Base-by-base conservation (phyloP, 805 yeast genomes). In the Yarrowia sp. region DNA sequence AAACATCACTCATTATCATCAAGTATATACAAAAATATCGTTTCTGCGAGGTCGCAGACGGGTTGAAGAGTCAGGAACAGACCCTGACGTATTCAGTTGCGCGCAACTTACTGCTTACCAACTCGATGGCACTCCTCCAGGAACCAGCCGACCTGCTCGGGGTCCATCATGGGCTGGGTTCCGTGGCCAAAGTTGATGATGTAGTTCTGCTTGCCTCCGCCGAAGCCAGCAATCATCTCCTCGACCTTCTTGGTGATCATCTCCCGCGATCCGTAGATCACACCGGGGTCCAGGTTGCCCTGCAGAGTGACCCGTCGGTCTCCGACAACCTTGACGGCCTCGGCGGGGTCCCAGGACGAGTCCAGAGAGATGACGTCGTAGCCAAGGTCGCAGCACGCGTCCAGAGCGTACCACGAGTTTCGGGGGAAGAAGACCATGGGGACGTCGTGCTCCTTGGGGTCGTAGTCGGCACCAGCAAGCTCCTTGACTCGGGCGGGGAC, bases 121-220 rank as follows among this genome's bases (percentile, higher is more conserved):
- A 88, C 73, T 69, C 92, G 82, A 73, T 90, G 96, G 68, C 94
- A 87, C 73, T 90, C 97, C 74, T 90, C 77, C 71, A 94, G 78
- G 77, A 94, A 94, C 75, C 84, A 89, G 64, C 83, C 85, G 65
- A 94, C 83, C 73, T 87, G 87, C 66, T 88, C 96, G 10, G 98
- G 97, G 66, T 90, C 87, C 96, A 94, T 91, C 76, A 89, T 90
- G 21, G 99, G 99, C 73, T 91, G 97, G 21, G 99, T 94, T 16
- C 99, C 99, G 69, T 94, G 99, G 49, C 99, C 99, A 71, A 94
- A 88, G 78, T 94, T 94, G 68, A 93, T 86, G 67, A 94, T 93
- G 76, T 94, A 94, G 70, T 87, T 82, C 70, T 88, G 84, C 74
- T 90, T 90, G 21, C 97, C 97, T 46, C 96, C 96, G n/a, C 94